phyloP scores from a whole-genome alignment of 2,329 filamentous ascomycete species.

The Ophiostoma montium region DNA sequence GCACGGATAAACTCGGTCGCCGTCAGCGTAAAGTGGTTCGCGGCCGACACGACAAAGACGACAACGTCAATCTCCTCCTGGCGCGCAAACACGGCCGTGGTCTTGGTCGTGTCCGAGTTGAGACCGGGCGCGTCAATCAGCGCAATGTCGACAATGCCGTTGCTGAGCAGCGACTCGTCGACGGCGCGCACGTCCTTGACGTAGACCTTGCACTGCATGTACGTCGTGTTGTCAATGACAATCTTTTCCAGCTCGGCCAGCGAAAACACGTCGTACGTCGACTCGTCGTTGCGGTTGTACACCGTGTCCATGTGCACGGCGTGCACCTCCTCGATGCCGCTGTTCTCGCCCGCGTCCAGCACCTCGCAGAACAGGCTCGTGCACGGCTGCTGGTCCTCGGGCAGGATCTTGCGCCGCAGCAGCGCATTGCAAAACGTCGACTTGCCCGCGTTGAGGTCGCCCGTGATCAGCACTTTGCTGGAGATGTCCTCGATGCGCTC shows the following conservation, averaged over 20 bases:
- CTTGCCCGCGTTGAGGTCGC: conserved; percentile 93
- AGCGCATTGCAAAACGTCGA: conserved; percentile 99
- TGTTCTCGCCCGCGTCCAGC: conserved; percentile 80
- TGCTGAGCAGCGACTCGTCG: conserved; percentile 89
- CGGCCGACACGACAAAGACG: conserved; percentile 93
- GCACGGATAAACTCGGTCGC: conserved; percentile 97
- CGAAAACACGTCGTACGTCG: conserved; percentile 78
- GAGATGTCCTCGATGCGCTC: conserved; percentile 95
- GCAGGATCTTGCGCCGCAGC: conserved; percentile 76
- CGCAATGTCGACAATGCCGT: conserved; percentile 94
- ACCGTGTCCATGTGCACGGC: conserved; percentile 68
- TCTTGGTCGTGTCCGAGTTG: conserved; percentile 93
- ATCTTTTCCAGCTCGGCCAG: conserved; percentile 73
- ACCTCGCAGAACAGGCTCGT: conserved; percentile 98
- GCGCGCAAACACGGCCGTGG: conserved; percentile 88
- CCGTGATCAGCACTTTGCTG: conserved; percentile 91
- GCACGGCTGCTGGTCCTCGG: conserved; percentile 95
- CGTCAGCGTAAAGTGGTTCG: conserved; percentile 94
- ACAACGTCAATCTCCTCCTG: conserved; percentile 99
- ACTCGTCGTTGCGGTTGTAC: conserved; percentile 85
- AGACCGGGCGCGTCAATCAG: conserved; percentile 92
- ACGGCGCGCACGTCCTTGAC: conserved; percentile 79
- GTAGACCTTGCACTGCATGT: conserved; percentile 94
- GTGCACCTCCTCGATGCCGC: conserved; percentile 85
- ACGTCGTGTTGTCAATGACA: conserved; percentile 75